Base-by-base conservation (phyloP, 768 basidiomycete species). In the Phylloporus sp. region DNA sequence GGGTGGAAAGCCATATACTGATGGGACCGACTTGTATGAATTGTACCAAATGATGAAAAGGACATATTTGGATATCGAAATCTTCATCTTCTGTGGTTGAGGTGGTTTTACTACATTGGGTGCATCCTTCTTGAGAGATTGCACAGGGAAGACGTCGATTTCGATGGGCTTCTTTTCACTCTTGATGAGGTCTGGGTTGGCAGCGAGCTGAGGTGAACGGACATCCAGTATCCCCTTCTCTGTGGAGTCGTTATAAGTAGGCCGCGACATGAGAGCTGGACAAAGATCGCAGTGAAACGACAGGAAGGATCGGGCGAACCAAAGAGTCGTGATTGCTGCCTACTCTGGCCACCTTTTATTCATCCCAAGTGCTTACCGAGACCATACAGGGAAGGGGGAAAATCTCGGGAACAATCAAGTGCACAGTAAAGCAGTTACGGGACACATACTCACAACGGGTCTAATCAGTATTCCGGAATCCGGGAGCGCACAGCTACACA, bases 41-140 rank as follows among this genome's bases (percentile, higher is more conserved):
- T 90, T 86, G 65, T 82, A 89, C 87, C 87, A 90, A 21, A 88
- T 63, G 46, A 74, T 74, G 62, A 81, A 80, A 38, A 72, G 62
- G 29, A 82, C 74, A 71, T 80, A 82, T 48, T 71, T 77, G 2
- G 83, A 78, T 23, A 73, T 73, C 58, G 83, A 78, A 22, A 73
- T 73, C 58, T 79, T 76, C 62, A 73, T 75, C 71, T 78, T 82
- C 27, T 71, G 59, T 37, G 74, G 71, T 38, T 70, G 46, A 45
- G 67, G 66, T 36, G 65, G 60, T 54, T 70, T 72, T 26, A 60
- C 67, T 20, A 65, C 52, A n/a, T 59, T 63, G 21, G 67, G 64
- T 17, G 67, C 61, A 47, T 76, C 72, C 44, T 72, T 74, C 64
- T 75, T 72, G 50, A 68, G 68, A 26, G 66, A 62, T 24, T 69